phyloP scores from a whole-genome alignment of 352 stramenopile genomes.

The Phytophthora podocarpi region DNA sequence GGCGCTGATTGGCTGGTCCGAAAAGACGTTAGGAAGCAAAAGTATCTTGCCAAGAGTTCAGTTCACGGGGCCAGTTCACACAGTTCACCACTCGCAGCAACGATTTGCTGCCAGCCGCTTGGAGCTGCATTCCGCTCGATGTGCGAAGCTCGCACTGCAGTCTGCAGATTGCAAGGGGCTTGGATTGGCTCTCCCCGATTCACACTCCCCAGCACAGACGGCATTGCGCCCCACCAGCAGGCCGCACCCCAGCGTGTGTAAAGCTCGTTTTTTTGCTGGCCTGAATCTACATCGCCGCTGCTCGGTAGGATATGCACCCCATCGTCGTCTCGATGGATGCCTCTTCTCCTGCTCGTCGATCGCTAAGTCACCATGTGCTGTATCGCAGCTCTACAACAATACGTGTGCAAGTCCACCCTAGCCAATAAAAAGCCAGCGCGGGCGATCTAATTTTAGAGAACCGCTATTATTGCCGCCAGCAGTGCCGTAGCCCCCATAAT shows the following conservation, averaged over 20 bases:
- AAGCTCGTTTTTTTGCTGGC: slow-evolving; percentile 2
- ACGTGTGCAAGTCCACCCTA: slow-evolving; percentile 3
- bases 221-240: neutral
- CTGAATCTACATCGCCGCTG: neutral
- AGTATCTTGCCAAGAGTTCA: slow-evolving; percentile 39
- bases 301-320: slow-evolving; percentile 3
- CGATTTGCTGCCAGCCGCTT: slow-evolving; percentile 19
- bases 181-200: neutral
- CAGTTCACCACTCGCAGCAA: neutral
- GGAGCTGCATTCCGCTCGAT: too few species aligned
- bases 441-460: slow-evolving; percentile 2
- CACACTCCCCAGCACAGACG: neutral
- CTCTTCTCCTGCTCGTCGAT: slow-evolving; percentile 20
- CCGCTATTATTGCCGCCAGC: slow-evolving; percentile 3
- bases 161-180: too few species aligned
- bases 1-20: slow-evolving; percentile 21
- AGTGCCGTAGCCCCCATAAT: too few species aligned
- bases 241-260: neutral
- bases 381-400: slow-evolving; percentile 3
- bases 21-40: slow-evolving; percentile 33
- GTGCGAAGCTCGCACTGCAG: neutral
- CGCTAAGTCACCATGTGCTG: neutral
- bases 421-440: slow-evolving; percentile 8
- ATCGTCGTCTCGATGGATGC: neutral
- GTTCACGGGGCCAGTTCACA: slow-evolving; percentile 13